Evolutionary conservation across 352 stramenopile species (phyloP).

Genomic region (Globisporangium camurandrum): DNA sequence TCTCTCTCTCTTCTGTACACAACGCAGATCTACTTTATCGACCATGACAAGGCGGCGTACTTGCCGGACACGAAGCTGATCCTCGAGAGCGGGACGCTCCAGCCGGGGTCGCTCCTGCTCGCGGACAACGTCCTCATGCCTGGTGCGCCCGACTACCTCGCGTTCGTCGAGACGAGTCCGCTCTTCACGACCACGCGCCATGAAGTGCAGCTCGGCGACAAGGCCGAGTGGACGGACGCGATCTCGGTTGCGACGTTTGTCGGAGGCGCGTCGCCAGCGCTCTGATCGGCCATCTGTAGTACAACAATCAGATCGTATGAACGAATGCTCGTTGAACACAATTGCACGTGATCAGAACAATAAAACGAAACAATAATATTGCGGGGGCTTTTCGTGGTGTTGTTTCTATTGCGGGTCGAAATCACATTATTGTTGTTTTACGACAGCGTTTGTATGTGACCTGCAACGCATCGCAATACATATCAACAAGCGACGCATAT

Average conservation of each 20-base stretch:
- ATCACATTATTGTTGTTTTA: too few relatives aligned
- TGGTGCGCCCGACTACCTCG: slow-evolving; percentile 25
- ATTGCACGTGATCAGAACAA: too few relatives aligned
- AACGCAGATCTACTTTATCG: slow-evolving; percentile 50
- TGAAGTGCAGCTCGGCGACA: slow-evolving; percentile 10
- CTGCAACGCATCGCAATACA: too few relatives aligned
- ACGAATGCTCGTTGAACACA: not conserved
- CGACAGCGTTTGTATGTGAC: too few relatives aligned
- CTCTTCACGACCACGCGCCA: slow-evolving; percentile 26
- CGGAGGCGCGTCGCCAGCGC: not conserved
- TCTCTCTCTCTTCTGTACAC: too few relatives aligned
- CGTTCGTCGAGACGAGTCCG: slow-evolving; percentile 20
- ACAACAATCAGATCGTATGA: not conserved
- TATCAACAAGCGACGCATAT: too few relatives aligned
- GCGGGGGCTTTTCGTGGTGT: too few relatives aligned
- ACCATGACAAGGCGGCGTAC: slow-evolving; percentile 35
- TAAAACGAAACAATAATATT: too few relatives aligned
- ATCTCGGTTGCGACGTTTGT: slow-evolving; percentile 9
- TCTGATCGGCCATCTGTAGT: not conserved
- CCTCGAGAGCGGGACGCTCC: slow-evolving; percentile 22
- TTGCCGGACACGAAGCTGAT: slow-evolving; percentile 35
- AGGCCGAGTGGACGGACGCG: not conserved
- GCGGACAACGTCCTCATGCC: slow-evolving; percentile 32
- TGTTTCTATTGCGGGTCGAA: too few relatives aligned
- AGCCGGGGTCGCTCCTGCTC: slow-evolving; percentile 18